Percentiles rank a stretch among this genome's conserved stretches.
These are phyloP conservation scores for Tinospora cordifolia DNA, from an alignment of 164 flowering plant genomes.

Conservation along the genomic window DNA sequence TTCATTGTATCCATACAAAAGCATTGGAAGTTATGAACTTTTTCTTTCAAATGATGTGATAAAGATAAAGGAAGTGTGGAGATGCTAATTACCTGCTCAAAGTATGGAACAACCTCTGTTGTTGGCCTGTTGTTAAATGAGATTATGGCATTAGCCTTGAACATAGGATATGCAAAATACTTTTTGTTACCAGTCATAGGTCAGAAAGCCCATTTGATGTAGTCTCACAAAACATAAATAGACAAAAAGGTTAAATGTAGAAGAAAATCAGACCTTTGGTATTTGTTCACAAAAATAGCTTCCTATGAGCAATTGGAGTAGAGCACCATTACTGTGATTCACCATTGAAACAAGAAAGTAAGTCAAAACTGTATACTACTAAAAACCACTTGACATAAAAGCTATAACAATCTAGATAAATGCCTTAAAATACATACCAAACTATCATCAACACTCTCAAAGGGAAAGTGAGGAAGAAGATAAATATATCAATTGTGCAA, in stretches of 20 bases:
- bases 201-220: neutral
- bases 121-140: constrained; percentile 94
- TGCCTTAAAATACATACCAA: too few relatives aligned
- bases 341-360: constrained; percentile 4
- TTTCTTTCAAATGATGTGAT: neutral
- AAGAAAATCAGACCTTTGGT: constrained; percentile 62
- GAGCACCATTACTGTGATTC: constrained; percentile 76
- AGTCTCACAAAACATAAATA: neutral
- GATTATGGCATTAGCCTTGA: constrained; percentile 88
- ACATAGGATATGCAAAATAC: constrained; percentile 29
- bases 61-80: neutral
- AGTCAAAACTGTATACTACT: neutral
- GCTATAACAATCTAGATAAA: too few relatives aligned
- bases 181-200: constrained; percentile 18
- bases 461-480: too few relatives aligned
- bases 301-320: constrained; percentile 75
- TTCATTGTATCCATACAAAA: neutral
- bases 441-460: too few relatives aligned
- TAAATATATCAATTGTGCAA: too few relatives aligned
- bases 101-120: constrained; percentile 93
- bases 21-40: too few relatives aligned
- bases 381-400: too few relatives aligned
- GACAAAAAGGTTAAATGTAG: constrained; percentile 15
- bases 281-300: constrained; percentile 77
- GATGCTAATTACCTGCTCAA: constrained; percentile 69